Percentiles rank a stretch among this genome's conserved stretches.
Conservation (phyloP, 306 rosid genomes). For the Nissolia schottii region DNA sequence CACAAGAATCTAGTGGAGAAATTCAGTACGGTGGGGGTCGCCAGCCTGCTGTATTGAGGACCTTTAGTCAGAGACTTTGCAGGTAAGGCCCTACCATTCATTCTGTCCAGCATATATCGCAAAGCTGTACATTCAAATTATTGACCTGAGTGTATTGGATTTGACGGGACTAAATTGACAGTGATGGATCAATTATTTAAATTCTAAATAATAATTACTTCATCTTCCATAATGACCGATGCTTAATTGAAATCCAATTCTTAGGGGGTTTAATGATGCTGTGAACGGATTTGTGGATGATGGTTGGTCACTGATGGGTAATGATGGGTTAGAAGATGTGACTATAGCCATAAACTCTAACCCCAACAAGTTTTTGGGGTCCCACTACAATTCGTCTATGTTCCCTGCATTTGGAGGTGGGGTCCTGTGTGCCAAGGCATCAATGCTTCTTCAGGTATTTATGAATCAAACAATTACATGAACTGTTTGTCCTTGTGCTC, state of each 20-base stretch:
- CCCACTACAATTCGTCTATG: slow-evolving; percentile 58
- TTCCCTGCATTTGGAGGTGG: slow-evolving; percentile 84
- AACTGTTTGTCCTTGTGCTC: neutral
- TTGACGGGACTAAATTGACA: neutral
- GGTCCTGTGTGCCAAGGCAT: slow-evolving; percentile 92
- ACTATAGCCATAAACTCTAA: slow-evolving; percentile 75
- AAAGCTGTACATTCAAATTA: neutral
- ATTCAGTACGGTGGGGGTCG: slow-evolving; percentile 89
- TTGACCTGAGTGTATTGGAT: neutral
- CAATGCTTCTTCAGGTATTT: slow-evolving; percentile 90
- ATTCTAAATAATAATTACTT: neutral
- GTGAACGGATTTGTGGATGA: slow-evolving; percentile 93
- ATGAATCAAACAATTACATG: neutral
- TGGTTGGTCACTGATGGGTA: slow-evolving; percentile 82
- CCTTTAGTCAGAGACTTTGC: slow-evolving; percentile 90
- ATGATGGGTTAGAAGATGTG: slow-evolving; percentile 91
- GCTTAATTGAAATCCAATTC: neutral
- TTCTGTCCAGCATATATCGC: neutral
- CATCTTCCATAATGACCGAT: neutral
- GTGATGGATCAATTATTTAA: neutral
- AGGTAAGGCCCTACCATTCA: slow-evolving; percentile 35
- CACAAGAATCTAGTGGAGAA: slow-evolving; percentile 91
- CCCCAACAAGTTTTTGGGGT: slow-evolving; percentile 60
- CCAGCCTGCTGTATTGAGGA: slow-evolving; percentile 93
- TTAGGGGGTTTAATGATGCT: slow-evolving; percentile 94